Evolutionary conservation across 495 filamentous ascomycete genomes (phyloP), one percentile per base, ranked within the genome.

Genomic region (Elasticomyces elasticus): DNA sequence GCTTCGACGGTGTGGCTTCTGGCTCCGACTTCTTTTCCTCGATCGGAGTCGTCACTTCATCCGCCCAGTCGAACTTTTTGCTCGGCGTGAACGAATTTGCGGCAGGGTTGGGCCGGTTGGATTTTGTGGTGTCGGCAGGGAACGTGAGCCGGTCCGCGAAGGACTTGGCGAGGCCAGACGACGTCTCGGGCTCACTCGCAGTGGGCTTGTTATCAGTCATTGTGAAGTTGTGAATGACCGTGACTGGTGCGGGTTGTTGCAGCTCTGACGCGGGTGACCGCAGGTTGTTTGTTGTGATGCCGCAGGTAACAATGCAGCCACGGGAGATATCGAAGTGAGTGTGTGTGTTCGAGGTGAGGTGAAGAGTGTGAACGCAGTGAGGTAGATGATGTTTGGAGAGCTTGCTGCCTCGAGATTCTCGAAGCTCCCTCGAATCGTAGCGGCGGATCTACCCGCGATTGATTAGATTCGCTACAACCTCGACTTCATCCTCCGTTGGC

Each of bases 11-110:
- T 4, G 17, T 55, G 9, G 22, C 13, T 35, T 17, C 1, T 26
- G 6, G 25, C 20, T 46, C 27, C 3, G 27, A 3, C 11, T 45
- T 41, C 24, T 40, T 45, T 12, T 47, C 44, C 1, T 46, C 11
- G 19, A 35, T 40, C 1, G 55, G 59, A n/a, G 59, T 57, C 27
- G 43, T 46, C 28, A 55, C 50, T 30, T 62, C 59, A 30, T 62
- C 59, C 0, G 59, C 59, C 59, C 59, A 62, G 54, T 51, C 51
- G 54, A 62, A 58, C 31, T 62, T 60, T 5, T 55, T 54, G 44
- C 38, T 10, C 11, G 56, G 55, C 3, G 50, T 58, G 25, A 52
- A 52, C 2, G 55, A 19, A 15, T 19, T 12, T 2, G 41, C 50
- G 7, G 20, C 31, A 10, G 50, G 55, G 51, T 60, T 60, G 9